phyloP scores from a whole-genome alignment of 768 basidiomycete genomes.

The Pulveroboletus ravenelii region DNA sequence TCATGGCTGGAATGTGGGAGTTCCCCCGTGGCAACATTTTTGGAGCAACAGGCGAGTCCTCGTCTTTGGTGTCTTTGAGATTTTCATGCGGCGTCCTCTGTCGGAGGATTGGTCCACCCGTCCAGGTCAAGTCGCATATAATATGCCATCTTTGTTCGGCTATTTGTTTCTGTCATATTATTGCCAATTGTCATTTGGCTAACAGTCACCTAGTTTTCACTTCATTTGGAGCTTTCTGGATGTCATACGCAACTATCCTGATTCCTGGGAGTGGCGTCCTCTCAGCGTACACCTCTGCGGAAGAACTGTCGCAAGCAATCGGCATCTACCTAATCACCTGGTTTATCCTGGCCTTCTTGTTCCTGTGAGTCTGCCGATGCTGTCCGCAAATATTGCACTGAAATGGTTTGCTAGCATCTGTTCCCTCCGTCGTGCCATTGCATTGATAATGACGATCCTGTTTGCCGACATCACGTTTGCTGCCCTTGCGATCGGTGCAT shows the following conservation, averaged over 20 bases:
- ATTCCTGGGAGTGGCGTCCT: conserved; percentile 64
- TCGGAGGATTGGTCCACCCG: too few relatives aligned
- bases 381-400: background rate
- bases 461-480: conserved; percentile 52
- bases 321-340: conserved; percentile 74
- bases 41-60: conserved; percentile 55
- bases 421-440: conserved; percentile 45
- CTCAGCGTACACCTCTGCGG: conserved; percentile 41
- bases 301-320: conserved; percentile 52
- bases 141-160: background rate
- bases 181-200: background rate
- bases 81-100: too few relatives aligned
- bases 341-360: conserved; percentile 66
- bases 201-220: conserved; percentile 54
- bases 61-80: too few relatives aligned
- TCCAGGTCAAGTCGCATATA: background rate
- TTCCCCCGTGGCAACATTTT: conserved; percentile 67
- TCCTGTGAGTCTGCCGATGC: conserved; percentile 44
- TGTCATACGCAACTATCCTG: conserved; percentile 72
- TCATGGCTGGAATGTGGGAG: conserved; percentile 90
- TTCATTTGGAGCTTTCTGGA: conserved; percentile 85
- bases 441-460: conserved; percentile 45
- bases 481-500: conserved; percentile 40
- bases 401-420: conserved; percentile 35
- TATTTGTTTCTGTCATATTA: too few relatives aligned